Conservation (phyloP, 495 filamentous ascomycete species). For the Cetradonia linearis region DNA sequence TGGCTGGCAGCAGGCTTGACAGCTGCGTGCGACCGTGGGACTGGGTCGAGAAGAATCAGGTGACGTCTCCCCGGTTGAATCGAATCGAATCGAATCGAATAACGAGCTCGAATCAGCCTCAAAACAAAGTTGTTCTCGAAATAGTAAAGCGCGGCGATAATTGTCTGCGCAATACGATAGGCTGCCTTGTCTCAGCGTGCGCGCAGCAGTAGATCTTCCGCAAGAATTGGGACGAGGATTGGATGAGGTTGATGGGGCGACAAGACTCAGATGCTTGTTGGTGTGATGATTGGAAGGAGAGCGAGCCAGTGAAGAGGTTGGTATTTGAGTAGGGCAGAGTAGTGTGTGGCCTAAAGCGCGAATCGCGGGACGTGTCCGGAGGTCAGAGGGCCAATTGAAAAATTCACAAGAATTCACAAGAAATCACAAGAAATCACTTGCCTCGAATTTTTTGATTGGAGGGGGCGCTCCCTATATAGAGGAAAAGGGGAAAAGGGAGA, state of each 20-base stretch:
- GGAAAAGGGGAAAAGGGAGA: neutral
- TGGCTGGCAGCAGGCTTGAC: conserved; percentile 14
- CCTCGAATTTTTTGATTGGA: conserved; percentile 14
- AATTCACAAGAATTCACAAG: neutral
- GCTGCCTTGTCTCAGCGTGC: conserved; percentile 7
- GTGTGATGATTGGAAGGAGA: conserved; percentile 24
- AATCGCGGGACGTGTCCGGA: neutral
- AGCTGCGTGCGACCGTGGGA: conserved; percentile 13
- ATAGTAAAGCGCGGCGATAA: conserved; percentile 1
- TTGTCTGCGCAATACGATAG: conserved; percentile 13
- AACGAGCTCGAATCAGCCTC: neutral
- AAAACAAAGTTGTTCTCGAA: neutral
- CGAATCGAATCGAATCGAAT: conserved; percentile 6
- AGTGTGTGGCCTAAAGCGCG: conserved; percentile 3
- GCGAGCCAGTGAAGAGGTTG: conserved; percentile 23
- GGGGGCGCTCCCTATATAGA: conserved; percentile 9
- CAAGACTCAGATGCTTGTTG: conserved; percentile 15
- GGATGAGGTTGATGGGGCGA: conserved; percentile 1
- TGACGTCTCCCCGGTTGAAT: conserved; percentile 18
- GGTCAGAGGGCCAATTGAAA: conserved; percentile 2
- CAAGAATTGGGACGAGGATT: conserved; percentile 1
- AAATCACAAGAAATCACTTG: neutral
- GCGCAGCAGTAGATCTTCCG: conserved; percentile 22
- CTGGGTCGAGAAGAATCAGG: conserved; percentile 16
- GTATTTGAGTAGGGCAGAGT: conserved; percentile 6